Percentiles rank a stretch among this genome's conserved stretches.
phyloP scores from a whole-genome alignment of 1,284 basidiomycete genomes.

The Neolentinus lepideus region DNA sequence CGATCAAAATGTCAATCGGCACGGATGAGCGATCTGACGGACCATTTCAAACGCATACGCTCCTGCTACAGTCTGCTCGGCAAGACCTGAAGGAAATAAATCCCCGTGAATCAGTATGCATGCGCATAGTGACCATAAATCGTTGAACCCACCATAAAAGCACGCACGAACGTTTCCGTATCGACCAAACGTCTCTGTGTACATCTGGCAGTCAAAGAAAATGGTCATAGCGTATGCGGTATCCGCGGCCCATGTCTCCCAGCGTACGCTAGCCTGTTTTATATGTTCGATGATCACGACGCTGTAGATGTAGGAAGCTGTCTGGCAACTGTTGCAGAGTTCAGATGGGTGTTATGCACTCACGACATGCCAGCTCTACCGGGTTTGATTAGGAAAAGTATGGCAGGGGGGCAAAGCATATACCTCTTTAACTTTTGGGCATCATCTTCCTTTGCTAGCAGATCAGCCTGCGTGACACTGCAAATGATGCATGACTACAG shows the following conservation, averaged over 20 bases:
- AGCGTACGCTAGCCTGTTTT: neutral
- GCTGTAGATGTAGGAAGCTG: constrained; percentile 1
- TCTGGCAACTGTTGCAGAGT: neutral
- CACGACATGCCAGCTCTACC: constrained; percentile 4
- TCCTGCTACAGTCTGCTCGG: constrained; percentile 13
- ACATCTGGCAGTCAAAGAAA: constrained; percentile 14
- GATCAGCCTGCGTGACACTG: constrained; percentile 12
- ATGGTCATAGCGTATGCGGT: constrained; percentile 5
- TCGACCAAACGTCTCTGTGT: constrained; percentile 5
- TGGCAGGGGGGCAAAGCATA: too few relatives aligned
- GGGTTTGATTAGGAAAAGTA: neutral
- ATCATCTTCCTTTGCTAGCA: constrained; percentile 10
- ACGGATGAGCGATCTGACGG: neutral
- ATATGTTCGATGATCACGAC: constrained; percentile 8
- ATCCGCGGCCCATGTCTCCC: constrained; percentile 7
- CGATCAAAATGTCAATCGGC: neutral
- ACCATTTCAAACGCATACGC: constrained; percentile 14
- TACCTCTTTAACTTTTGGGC: constrained; percentile 9
- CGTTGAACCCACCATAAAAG: neutral
- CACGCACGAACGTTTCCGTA: constrained; percentile 1
- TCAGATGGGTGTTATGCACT: neutral
- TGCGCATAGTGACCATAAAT: too few relatives aligned
- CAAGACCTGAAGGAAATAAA: constrained; percentile 9
- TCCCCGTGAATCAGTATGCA: too few relatives aligned
- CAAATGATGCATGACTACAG: neutral